These are phyloP conservation scores for Chytriomyces confervae DNA, from an alignment of 192 early-diverging fungal species.

Conservation along the genomic window DNA sequence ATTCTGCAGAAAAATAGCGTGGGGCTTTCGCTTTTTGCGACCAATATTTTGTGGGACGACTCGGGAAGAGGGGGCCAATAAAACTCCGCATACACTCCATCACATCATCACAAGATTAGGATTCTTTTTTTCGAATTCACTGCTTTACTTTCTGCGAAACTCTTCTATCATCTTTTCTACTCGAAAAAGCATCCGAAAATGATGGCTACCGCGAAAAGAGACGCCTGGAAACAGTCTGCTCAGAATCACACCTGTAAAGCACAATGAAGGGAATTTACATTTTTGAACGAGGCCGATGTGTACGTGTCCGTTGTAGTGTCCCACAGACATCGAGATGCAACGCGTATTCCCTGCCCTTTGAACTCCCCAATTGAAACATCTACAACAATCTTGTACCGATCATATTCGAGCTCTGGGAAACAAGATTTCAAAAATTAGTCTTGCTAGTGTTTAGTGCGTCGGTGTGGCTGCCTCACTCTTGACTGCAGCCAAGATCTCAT, in stretches of 20 bases:
- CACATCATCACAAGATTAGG: no score
- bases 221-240: conserved; percentile 40
- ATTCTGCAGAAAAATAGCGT: conserved; percentile 53
- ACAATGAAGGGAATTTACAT: conserved; percentile 46
- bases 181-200: conserved; percentile 61
- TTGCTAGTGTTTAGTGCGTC: conserved; percentile 7
- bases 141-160: not conserved
- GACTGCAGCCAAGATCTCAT: conserved; percentile 59
- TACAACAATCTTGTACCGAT: conserved; percentile 64
- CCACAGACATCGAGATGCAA: conserved; percentile 59
- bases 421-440: not conserved
- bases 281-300: conserved; percentile 59
- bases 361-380: conserved; percentile 65
- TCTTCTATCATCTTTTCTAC: conserved; percentile 19
- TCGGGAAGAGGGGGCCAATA: no score
- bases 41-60: no score
- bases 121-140: not conserved
- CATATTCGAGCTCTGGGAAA: conserved; percentile 58
- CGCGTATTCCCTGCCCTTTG: conserved; percentile 64
- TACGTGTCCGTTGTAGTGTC: conserved; percentile 61
- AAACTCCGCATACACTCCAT: no score
- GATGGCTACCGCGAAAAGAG: conserved; percentile 60
- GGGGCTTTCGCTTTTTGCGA: not conserved
- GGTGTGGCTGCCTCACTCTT: conserved; percentile 50
- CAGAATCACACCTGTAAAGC: not conserved